Evolutionary conservation across 768 basidiomycete species (phyloP), one percentile per base, ranked within the genome.

Genomic region (Galerina marginata): DNA sequence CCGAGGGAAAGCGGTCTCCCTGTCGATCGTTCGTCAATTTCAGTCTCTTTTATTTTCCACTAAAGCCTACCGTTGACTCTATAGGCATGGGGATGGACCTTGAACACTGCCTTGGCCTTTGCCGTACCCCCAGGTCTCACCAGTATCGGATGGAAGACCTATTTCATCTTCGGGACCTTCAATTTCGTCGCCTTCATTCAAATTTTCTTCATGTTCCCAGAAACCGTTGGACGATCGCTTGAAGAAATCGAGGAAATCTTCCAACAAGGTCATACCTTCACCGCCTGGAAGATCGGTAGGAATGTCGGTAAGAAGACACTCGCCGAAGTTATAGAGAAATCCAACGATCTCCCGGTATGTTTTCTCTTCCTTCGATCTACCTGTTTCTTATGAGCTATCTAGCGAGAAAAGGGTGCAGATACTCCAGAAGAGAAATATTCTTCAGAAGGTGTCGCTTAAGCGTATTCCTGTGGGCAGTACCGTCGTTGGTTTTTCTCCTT

Each of bases 191-290:
- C 86, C 2, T 87, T 82, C 70, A 75, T 91, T 54, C 90, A 91
- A 65, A 78, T 92, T 59, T 77, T 88, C 68, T 91, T 92, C 82
- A 88, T 88, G 81, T 92, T 84, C 81, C 91, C 90, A 11, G 91
- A 92, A 73, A 91, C 90, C 2, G 86, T 86, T 11, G 86, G 86
- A 4, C 81, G 89, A 0, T 84, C 88, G 2, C 82, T 93, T 9
- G 91, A 93, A 73, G 91, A 93, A 72, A 81, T 92, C 43, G 91
- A 93, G 69, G 90, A 87, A 5, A 83, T 92, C 64, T 92, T 93
- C 77, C 74, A 77, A 5, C 83, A 87, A 64, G 89, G 89, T 0
- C 85, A 92, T 65, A 70, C 74, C 36, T 92, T 88, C 75, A 79
- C 85, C n/a, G 90, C 91, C 5, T 92, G 91, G 91, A 82, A 81